A percentile compares a stretch with the other conserved stretches of the same genome.
These are phyloP conservation scores for Sequoiadendron giganteum DNA, from an alignment of 75 land plant species.

Conservation along the genomic window DNA sequence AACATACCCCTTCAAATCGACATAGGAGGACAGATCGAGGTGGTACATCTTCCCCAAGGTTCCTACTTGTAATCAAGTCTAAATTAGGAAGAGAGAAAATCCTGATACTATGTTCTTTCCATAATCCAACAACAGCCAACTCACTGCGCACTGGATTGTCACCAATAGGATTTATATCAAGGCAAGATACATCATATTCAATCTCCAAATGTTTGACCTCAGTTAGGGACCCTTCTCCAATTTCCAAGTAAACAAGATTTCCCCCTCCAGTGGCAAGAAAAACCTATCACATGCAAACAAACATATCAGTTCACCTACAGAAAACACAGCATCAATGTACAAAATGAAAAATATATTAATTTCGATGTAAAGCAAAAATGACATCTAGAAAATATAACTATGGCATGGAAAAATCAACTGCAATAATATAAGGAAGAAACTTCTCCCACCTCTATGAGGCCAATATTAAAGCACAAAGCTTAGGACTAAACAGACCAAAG, in stretches of 20 bases:
- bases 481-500: background rate
- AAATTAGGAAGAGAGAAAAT: constrained; percentile 89
- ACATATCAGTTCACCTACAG: constrained; percentile 4
- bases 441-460: too few species aligned
- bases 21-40: constrained; percentile 98
- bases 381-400: background rate
- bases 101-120: constrained; percentile 96
- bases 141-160: constrained; percentile 70
- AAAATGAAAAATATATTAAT: background rate
- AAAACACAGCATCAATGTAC: background rate
- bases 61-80: constrained; percentile 71
- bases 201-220: constrained; percentile 83
- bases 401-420: background rate
- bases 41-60: constrained; percentile 93
- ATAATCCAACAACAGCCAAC: constrained; percentile 96
- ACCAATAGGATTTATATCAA: constrained; percentile 97
- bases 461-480: background rate
- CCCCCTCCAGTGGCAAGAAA: constrained; percentile 98
- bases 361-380: background rate
- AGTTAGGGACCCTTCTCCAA: constrained; percentile 64
- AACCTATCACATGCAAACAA: constrained; percentile 46
- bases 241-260: constrained; percentile 91
- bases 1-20: constrained; percentile 92
- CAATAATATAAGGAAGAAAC: background rate
- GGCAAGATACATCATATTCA: constrained; percentile 96